Percentiles rank a stretch among this genome's conserved stretches.
These are phyloP conservation scores for Mucor piriformis DNA, from an alignment of 371 early-diverging fungal genomes.

Conservation along the genomic window DNA sequence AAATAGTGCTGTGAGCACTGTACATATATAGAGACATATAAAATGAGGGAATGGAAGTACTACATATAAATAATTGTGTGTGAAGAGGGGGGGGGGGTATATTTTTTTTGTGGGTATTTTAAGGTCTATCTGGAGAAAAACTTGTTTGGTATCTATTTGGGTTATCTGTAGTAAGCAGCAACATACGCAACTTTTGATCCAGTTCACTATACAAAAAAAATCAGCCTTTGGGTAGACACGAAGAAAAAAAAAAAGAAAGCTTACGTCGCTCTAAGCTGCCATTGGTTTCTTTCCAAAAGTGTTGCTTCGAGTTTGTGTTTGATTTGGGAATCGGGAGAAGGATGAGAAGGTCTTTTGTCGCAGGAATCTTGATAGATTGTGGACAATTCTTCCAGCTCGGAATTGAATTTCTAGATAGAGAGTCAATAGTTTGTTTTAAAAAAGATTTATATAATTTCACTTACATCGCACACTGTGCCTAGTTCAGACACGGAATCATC, in stretches of 20 bases:
- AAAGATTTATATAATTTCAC: no score
- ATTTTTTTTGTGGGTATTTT: not conserved
- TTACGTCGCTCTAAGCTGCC: slow-evolving; percentile 45
- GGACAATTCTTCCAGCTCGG: slow-evolving; percentile 17
- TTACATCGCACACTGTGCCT: slow-evolving; percentile 28
- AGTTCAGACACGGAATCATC: slow-evolving; percentile 22
- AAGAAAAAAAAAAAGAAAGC: not conserved
- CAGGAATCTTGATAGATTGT: slow-evolving; percentile 4
- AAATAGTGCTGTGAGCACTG: no score
- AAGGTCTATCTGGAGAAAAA: not conserved
- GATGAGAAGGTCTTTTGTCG: slow-evolving; percentile 25
- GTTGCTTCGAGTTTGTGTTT: slow-evolving; percentile 31
- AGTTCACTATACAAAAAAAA: slow-evolving; percentile 4
- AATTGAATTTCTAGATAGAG: slow-evolving; percentile 28
- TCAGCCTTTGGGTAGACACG: not conserved
- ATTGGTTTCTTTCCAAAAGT: slow-evolving; percentile 40
- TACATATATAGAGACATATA: no score
- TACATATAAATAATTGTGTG: no score
- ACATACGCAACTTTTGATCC: slow-evolving; percentile 7
- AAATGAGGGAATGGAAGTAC: no score
- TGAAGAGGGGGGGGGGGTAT: not conserved
- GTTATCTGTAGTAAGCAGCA: not conserved
- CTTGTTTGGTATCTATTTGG: not conserved
- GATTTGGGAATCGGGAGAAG: slow-evolving; percentile 35
- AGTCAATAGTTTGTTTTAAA: no score